Base-by-base conservation (phyloP, 179 eudicot species). In the Vitellaria paradoxa region DNA sequence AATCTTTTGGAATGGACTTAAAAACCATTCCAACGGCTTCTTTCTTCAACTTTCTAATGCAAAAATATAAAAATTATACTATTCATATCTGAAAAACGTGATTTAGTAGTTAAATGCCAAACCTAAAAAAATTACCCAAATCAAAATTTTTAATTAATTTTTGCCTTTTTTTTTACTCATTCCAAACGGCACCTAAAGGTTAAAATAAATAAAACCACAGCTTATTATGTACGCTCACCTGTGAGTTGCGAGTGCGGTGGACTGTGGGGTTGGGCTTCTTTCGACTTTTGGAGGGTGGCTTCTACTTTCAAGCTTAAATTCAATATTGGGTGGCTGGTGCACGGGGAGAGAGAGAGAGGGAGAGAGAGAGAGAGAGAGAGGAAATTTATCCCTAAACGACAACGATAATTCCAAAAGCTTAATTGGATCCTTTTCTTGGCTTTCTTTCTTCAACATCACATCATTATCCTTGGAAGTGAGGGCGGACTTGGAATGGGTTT, bases 251-350 rank as follows among this genome's bases (percentile, higher is more conserved):
- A 14, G 7, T 52, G n/a, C 17, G 60, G 60, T 15, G 60, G 18
- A 6, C 6, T 0, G 60, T 26, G 69, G 69, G 69, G 4, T 37
- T 26, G 24, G 49, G 10, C 15, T 37, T 10, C 13, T 65, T 65
- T 14, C 4, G 69, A 65, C 49, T 65, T 13, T 61, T 1, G 20
- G 18, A 37, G 12, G 49, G 42, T 18, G 70, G 52, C 70, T 67
- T 42, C 52, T 67, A 42, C 70, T 67, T 67, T 18, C 45, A 67
- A 40, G 50, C 70, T 42, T 24, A 42, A 67, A 40, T 67, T 67
- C 70, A 67, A 67, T 37, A 67, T 67, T 42, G 70, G 70, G n/a
- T 17, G 70, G 70, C 70, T 65, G 20, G 46, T 42, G 17, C 17
- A 18, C 60, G 17, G 0, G 7, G 12, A 20, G 26, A 64, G 68